These are phyloP conservation scores for Pseudovirgaria hyperparasitica DNA, from an alignment of 2,329 filamentous ascomycete species.

Conservation along the genomic window DNA sequence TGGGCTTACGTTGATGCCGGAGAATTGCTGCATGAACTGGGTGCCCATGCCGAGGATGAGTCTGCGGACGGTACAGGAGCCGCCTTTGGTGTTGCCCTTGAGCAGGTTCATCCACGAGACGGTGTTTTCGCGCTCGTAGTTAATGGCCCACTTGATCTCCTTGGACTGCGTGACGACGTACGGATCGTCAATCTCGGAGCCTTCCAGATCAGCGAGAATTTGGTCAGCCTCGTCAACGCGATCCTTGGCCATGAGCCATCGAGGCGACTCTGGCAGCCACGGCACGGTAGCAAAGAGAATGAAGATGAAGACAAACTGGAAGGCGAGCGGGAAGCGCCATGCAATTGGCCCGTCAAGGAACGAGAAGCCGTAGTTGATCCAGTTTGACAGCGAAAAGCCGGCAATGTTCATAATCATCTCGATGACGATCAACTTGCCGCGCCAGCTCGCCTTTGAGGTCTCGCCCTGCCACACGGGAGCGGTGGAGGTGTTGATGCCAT, in stretches of 20 bases:
- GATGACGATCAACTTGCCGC: constrained; percentile 34
- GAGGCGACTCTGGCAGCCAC: constrained; percentile 34
- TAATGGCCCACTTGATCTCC: constrained; percentile 31
- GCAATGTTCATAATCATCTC: constrained; percentile 39
- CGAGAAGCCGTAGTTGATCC: constrained; percentile 40
- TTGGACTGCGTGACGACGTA: constrained; percentile 29
- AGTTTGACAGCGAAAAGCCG: constrained; percentile 38
- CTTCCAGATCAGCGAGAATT: constrained; percentile 38
- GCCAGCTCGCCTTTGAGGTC: constrained; percentile 27
- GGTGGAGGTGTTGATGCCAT: constrained; percentile 38
- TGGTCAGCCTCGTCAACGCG: constrained; percentile 32
- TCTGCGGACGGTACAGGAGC: constrained; percentile 38
- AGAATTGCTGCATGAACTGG: constrained; percentile 38
- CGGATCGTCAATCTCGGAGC: constrained; percentile 30
- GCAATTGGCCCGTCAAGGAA: constrained; percentile 29
- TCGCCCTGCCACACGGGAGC: constrained; percentile 41
- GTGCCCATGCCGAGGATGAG: constrained; percentile 41
- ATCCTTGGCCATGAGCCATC: constrained; percentile 34
- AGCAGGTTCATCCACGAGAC: constrained; percentile 39
- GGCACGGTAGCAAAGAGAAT: constrained; percentile 32
- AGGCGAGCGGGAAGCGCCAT: constrained; percentile 35
- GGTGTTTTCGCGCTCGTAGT: constrained; percentile 36
- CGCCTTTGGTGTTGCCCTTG: constrained; percentile 32
- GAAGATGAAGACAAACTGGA: constrained; percentile 38
- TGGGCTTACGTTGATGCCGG: constrained; percentile 19